Evolutionary conservation across 345 rosid species (phyloP).

Genomic region (Eutrema heterophyllum): DNA sequence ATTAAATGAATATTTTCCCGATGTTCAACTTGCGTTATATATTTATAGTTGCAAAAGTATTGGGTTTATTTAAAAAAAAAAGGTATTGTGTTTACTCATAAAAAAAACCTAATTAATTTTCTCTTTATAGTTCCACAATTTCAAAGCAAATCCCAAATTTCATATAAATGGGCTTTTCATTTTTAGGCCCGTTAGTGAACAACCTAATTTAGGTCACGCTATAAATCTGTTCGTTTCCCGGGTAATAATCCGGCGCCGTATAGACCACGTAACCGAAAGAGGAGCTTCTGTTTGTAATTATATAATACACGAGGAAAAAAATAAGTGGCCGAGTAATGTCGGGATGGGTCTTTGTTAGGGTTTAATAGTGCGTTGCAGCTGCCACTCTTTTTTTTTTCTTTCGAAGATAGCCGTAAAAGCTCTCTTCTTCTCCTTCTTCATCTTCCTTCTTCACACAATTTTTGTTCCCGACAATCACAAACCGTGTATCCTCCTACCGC

Average conservation of each 20-base stretch:
- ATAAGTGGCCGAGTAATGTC: conserved; percentile 10
- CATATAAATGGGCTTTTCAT: neutral
- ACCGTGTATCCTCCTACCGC: neutral
- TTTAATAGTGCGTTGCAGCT: conserved; percentile 40
- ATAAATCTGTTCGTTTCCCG: neutral
- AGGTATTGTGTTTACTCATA: neutral
- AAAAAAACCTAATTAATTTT: neutral
- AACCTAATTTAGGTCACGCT: neutral
- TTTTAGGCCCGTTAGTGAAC: neutral
- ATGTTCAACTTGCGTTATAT: neutral
- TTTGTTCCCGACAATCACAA: neutral
- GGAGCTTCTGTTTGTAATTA: neutral
- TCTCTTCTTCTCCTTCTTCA: conserved; percentile 1
- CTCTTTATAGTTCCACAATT: neutral
- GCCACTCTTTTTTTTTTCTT: neutral
- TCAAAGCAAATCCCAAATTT: neutral
- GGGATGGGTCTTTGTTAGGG: conserved; percentile 45
- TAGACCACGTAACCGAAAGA: conserved; percentile 13
- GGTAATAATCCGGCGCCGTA: conserved; percentile 12
- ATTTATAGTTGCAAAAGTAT: no score
- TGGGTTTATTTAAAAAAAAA: no score
- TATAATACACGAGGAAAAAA: neutral
- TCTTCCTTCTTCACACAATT: conserved; percentile 3
- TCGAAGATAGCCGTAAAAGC: conserved; percentile 46
- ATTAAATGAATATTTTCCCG: no score